These are phyloP conservation scores for Saccharomycopsis fermentans DNA, from an alignment of 805 yeast species.

Conservation along the genomic window DNA sequence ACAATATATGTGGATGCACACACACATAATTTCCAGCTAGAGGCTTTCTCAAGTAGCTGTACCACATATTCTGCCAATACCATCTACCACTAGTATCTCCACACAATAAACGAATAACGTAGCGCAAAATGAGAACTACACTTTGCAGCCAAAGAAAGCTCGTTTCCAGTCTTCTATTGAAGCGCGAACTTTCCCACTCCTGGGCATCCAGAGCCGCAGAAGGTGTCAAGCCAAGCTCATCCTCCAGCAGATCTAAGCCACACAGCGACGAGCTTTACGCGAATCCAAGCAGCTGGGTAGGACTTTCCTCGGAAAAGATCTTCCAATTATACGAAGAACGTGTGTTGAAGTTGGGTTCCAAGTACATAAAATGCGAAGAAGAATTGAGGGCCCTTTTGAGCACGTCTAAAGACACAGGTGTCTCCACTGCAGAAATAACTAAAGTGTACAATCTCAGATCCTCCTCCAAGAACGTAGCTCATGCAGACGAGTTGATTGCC, in stretches of 20 bases:
- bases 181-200: neutral
- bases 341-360: conserved; percentile 41
- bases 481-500: conserved; percentile 26
- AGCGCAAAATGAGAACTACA: neutral
- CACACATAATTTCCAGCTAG: too few relatives aligned
- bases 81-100: too few relatives aligned
- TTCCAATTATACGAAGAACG: conserved; percentile 52
- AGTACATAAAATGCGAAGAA: conserved; percentile 37
- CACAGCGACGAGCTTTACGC: conserved; percentile 30
- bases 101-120: too few relatives aligned
- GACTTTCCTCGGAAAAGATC: conserved; percentile 53
- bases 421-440: conserved; percentile 21
- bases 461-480: conserved; percentile 33
- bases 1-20: neutral
- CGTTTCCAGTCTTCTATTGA: neutral
- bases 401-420: conserved; percentile 35
- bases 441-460: conserved; percentile 22
- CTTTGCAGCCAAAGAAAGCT: neutral
- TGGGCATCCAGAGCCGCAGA: neutral
- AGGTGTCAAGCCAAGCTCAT: neutral
- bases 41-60: too few relatives aligned
- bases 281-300: conserved; percentile 63
- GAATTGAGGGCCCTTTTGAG: conserved; percentile 50
- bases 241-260: neutral
- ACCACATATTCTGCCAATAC: too few relatives aligned